phyloP scores from a whole-genome alignment of 2,329 filamentous ascomycete genomes.

The Sclerotinia glacialis region DNA sequence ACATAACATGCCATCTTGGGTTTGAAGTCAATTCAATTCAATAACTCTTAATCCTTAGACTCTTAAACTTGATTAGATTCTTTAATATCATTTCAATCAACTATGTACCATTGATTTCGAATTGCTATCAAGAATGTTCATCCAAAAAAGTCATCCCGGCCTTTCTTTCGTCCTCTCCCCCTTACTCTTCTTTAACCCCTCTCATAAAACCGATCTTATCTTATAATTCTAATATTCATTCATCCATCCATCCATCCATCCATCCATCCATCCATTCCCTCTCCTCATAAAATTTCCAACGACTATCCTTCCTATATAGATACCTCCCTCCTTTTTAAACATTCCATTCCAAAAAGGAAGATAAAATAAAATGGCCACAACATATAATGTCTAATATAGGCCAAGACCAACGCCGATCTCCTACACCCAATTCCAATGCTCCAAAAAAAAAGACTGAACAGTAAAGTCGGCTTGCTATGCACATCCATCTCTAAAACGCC shows the following conservation, averaged over 20 bases:
- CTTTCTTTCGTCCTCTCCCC: neutral
- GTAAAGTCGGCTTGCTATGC: conserved; percentile 12
- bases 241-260: neutral
- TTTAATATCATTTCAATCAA: neutral
- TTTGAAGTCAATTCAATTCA: no score
- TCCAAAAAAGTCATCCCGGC: neutral
- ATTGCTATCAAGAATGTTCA: conserved; percentile 2
- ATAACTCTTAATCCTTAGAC: no score
- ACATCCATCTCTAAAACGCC: conserved; percentile 8
- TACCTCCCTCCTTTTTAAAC: neutral
- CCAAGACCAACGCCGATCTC: no score
- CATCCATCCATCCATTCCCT: neutral
- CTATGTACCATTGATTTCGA: neutral
- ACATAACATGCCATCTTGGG: no score
- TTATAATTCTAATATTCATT: neutral
- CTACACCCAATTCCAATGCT: neutral
- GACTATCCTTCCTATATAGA: neutral
- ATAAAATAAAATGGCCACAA: neutral
- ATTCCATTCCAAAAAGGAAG: neutral
- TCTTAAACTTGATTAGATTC: neutral
- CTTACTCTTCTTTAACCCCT: neutral
- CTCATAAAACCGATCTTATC: neutral
- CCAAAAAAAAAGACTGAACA: neutral
- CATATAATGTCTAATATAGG: neutral
- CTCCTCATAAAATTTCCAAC: neutral